These are phyloP conservation scores for Zygosaccharomyces pseudorouxii DNA, from an alignment of 805 yeast genomes.

Conservation along the genomic window DNA sequence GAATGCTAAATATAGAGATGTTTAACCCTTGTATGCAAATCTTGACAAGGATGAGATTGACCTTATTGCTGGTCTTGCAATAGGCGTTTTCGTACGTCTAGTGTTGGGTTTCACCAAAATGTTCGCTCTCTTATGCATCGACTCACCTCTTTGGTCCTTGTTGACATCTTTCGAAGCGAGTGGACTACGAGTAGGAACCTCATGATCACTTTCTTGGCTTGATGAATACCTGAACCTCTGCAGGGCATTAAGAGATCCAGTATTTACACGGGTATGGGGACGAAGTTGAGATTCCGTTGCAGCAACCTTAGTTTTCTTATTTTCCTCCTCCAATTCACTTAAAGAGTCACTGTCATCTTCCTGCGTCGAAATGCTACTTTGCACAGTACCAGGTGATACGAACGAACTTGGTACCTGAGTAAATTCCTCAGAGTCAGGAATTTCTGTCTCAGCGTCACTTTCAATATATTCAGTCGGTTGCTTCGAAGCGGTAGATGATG, in stretches of 20 bases:
- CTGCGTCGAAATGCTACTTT: conserved; percentile 2
- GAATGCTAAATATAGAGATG: background rate
- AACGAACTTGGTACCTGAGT: conserved; percentile 27
- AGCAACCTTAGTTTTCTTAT: background rate
- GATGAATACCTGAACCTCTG: conserved; percentile 15
- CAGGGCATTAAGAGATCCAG: conserved; percentile 6
- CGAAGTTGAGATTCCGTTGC: background rate
- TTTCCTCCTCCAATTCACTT: conserved; percentile 17
- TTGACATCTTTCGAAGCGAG: conserved; percentile 9
- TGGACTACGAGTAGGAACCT: conserved; percentile 6
- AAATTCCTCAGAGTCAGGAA: conserved; percentile 27
- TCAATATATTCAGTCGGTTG: conserved; percentile 10
- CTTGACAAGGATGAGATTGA: conserved; percentile 22
- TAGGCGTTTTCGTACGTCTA: background rate
- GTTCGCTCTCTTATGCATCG: conserved; percentile 1
- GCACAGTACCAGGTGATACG: conserved; percentile 1
- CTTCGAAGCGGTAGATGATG: conserved; percentile 4
- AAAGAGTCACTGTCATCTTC: conserved; percentile 10
- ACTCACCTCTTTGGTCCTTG: conserved; percentile 3
- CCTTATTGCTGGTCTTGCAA: conserved; percentile 16
- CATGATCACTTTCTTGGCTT: background rate
- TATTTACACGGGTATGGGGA: background rate
- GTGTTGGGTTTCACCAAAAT: conserved; percentile 8
- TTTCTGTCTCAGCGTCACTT: conserved; percentile 23
- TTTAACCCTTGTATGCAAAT: conserved; percentile 15